These are phyloP conservation scores for Fusarium illudens DNA, from an alignment of 2,329 filamentous ascomycete genomes.

Conservation along the genomic window DNA sequence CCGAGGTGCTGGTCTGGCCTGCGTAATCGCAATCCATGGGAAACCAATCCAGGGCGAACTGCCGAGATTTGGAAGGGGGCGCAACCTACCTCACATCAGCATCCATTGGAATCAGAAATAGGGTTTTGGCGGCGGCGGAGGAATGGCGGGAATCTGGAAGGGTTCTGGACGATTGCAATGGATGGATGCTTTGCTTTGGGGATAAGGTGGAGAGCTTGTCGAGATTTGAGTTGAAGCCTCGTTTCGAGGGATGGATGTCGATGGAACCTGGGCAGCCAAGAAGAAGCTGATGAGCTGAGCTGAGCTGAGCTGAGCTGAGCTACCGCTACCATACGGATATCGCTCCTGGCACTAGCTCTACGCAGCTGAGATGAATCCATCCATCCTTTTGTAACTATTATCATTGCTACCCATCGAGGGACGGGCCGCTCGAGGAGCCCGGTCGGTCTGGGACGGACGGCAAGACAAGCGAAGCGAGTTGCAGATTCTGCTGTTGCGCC, in stretches of 20 bases:
- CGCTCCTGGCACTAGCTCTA: background rate
- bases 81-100: background rate
- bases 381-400: background rate
- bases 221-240: background rate
- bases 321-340: background rate
- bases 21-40: background rate
- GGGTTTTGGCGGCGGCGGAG: background rate
- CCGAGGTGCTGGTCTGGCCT: background rate
- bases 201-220: background rate
- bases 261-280: background rate
- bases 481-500: background rate
- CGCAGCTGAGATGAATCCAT: background rate
- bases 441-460: background rate
- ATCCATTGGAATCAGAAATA: background rate
- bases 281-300: background rate
- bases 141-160: background rate
- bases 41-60: background rate
- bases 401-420: background rate
- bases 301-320: background rate
- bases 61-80: background rate
- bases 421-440: conserved; percentile 2
- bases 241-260: background rate
- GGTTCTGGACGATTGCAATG: background rate
- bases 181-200: too few species aligned
- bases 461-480: background rate